Base-by-base conservation (phyloP, 306 rosid species). In the Cotoneaster glaucophyllus region DNA sequence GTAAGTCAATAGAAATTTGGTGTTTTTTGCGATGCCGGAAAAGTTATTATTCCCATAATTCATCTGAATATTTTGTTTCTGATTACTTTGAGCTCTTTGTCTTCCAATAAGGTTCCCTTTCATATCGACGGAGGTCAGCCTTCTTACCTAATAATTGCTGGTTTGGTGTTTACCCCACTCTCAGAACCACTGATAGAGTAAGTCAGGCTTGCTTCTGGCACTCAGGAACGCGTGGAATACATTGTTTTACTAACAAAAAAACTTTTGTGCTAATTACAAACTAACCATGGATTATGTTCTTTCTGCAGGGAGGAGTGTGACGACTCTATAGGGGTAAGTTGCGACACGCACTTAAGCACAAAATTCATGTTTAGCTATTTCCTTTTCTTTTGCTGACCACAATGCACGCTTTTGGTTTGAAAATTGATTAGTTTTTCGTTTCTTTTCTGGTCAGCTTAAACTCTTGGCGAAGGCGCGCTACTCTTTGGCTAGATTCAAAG, bases 131-230 rank as follows among this genome's bases (percentile, higher is more conserved):
- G 88, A 71, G 96, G 93, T 69, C 97, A 88, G 80, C 98, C 98
- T 71, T 92, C 99, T 71, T 95, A 95, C 86, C 80, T 92, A 68
- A 95, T 95, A 74, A 92, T 79, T 86, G 97, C 97, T 25, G 98
- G 97, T 70, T 90, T 95, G 86, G 99, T 95, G 86, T 95, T 95
- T 84, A 95, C 97, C 71, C 99, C 97, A 57, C 97, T 95, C 67
- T 95, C 99, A 5, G 99, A 92, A 77, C 96, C 97, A 64, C 79
- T 92, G 83, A 95, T 95, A 43, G 99, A 89, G 99, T 95, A 95
- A 68, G 97, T 80, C 53, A 18, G 11, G 26, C 69, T 62, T 32
- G 26, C 71, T 45, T 64, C 74, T 59, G 69, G 71, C 73, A 63
- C 73, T 82, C 14, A 39, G n/a, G 25, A n/a, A 81, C 11, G 1